Percentiles rank a stretch among this genome's conserved stretches.
Conservation (phyloP, 176 grass and related monocot species). For the Zoysia japonica region DNA sequence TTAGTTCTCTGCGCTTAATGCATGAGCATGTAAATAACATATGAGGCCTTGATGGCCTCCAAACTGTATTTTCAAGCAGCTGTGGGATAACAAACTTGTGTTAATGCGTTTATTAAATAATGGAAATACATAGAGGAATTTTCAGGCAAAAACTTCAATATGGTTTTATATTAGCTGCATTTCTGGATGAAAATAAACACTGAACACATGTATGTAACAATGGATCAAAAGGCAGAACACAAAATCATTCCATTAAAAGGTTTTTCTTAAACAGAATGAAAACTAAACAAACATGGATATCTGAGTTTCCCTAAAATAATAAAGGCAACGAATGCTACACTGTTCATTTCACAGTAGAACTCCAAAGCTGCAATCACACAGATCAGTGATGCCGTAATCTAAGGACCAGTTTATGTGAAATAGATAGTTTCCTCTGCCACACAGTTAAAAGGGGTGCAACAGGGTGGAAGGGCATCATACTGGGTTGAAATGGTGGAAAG, state of each 20-base stretch:
- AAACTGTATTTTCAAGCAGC: not conserved
- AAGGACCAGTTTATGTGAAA: not conserved
- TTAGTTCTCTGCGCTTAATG: not conserved
- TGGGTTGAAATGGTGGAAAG: not conserved
- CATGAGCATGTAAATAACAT: not conserved
- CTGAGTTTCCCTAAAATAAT: not conserved
- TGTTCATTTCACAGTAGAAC: not conserved
- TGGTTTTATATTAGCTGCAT: not conserved
- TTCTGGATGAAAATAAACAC: not conserved
- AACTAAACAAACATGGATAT: not conserved
- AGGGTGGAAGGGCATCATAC: not conserved
- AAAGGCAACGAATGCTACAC: not conserved
- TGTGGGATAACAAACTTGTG: not conserved
- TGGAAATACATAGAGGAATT: not conserved
- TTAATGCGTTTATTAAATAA: not conserved
- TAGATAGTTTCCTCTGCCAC: not conserved
- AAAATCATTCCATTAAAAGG: not conserved
- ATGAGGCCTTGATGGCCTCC: not conserved
- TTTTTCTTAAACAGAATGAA: not conserved
- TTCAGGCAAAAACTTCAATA: not conserved
- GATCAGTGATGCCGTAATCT: not conserved
- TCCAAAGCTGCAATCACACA: not conserved
- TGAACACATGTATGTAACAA: not conserved
- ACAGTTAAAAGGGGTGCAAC: not conserved
- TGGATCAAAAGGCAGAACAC: not conserved